Conservation (phyloP, 768 basidiomycete genomes). For the Tubosaeta sp. region DNA sequence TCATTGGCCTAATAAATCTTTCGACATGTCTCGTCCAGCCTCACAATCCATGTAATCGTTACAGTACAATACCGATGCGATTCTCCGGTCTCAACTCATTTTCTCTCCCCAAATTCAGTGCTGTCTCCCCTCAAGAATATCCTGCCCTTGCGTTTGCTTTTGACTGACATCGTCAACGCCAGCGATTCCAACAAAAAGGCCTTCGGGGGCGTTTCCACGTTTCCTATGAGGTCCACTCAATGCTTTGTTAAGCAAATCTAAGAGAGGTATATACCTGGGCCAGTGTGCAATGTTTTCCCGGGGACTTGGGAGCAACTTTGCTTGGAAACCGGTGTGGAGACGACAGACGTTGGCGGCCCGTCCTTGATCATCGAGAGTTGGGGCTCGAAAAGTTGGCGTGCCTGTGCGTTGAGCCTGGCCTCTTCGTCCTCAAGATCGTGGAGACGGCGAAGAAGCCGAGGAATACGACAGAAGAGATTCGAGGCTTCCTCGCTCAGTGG, state of each 20-base stretch:
- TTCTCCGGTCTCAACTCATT: background rate
- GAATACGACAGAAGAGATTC: slow-evolving; percentile 10
- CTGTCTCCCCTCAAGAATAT: slow-evolving; percentile 16
- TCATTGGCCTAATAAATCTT: background rate
- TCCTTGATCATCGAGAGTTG: slow-evolving; percentile 1
- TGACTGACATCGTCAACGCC: slow-evolving; percentile 18
- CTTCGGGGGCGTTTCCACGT: slow-evolving; percentile 18
- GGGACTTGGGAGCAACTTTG: background rate
- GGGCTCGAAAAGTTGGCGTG: slow-evolving; percentile 6
- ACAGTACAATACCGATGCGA: background rate
- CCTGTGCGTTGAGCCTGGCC: slow-evolving; percentile 13
- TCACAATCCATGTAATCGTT: no score
- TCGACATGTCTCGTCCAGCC: background rate
- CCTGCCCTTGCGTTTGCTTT: slow-evolving; percentile 22
- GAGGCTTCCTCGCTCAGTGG: slow-evolving; percentile 13
- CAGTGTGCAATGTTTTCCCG: slow-evolving; percentile 1
- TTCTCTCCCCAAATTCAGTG: slow-evolving; percentile 14
- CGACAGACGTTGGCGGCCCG: background rate
- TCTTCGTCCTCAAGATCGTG: slow-evolving; percentile 22
- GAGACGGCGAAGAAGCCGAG: slow-evolving; percentile 17
- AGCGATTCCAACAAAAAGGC: slow-evolving; percentile 18
- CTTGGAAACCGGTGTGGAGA: slow-evolving; percentile 4
- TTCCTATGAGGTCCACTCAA: slow-evolving; percentile 7
- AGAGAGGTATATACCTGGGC: slow-evolving; percentile 8
- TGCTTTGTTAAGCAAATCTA: background rate